Base-by-base conservation (phyloP, 1,284 basidiomycete species). In the Sanghuangporus sanghuang region DNA sequence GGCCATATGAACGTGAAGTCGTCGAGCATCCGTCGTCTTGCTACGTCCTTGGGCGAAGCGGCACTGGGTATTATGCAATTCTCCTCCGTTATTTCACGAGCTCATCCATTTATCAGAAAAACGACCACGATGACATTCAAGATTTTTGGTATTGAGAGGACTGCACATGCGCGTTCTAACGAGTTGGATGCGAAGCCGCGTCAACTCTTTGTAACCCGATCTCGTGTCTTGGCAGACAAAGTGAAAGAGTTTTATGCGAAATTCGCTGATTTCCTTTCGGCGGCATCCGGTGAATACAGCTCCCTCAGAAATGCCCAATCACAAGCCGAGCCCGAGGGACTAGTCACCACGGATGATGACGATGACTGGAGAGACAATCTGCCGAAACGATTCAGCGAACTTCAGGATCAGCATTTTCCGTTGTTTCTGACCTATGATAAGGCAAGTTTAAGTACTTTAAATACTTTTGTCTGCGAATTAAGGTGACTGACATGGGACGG, bases 61-160 rank as follows among this genome's bases (percentile, higher is more conserved):
- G 89, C 2, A 90, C 88, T 0, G 87, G 88, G 86, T 87, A 71
- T n/a, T 75, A 60, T 23, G 12, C 3, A 18, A 11, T 32, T 32
- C n/a, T 66, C 2, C 0, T 55, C 16, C 53, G 48, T 69, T 50
- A 59, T 9, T 32, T 39, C 12, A 39, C 46, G 2, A 9, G 8
- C 46, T 55, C 12, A 58, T 3, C 48, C n/a, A 56, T 66, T 61
- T 18, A 23, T 57, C 67, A 89, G 87, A 4, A 90, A 91, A 80
- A 91, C 87, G 0, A 89, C 87, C 0, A 88, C 86, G 0, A 87
- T 90, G 81, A 73, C 89, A 0, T 87, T 85, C 77, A 89, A 88
- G 73, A 90, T 90, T 81, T 74, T 90, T 3, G 80, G 83, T 4
- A 81, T 89, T 6, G 85, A 90, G 67, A 76, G 80, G 9, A 75